These are phyloP conservation scores for Myriosclerotinia curreyana DNA, from an alignment of 2,329 filamentous ascomycete species.

Conservation along the genomic window DNA sequence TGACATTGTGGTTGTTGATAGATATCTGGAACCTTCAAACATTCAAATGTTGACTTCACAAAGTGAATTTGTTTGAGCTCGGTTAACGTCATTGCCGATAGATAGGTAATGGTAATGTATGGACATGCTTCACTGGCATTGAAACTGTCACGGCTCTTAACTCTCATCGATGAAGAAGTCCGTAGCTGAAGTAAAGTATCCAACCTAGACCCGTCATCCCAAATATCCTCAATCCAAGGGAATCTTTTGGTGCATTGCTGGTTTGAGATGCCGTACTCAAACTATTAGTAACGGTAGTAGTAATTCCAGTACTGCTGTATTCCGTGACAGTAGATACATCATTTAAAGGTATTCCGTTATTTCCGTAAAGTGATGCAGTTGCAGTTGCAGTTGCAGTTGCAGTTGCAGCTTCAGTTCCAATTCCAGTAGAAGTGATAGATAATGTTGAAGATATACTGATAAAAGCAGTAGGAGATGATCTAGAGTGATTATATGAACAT, in stretches of 20 bases:
- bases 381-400: background rate
- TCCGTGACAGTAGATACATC: constrained; percentile 19
- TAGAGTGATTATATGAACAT: constrained; percentile 6
- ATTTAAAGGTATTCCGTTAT: background rate
- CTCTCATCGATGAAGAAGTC: constrained; percentile 2
- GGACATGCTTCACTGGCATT: background rate
- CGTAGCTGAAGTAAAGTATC: constrained; percentile 20
- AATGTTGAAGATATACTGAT: background rate
- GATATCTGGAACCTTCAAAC: too few species aligned
- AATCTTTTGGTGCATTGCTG: background rate
- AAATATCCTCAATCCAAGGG: background rate
- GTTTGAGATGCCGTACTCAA: constrained; percentile 10
- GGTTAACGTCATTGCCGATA: constrained; percentile 2
- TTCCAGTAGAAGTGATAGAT: background rate
- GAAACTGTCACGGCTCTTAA: background rate
- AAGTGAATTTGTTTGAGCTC: background rate
- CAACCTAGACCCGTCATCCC: constrained; percentile 5
- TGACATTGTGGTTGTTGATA: background rate
- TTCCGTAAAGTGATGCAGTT: too few species aligned
- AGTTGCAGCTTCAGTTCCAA: background rate
- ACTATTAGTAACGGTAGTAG: constrained; percentile 18
- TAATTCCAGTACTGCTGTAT: constrained; percentile 14
- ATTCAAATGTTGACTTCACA: too few species aligned
- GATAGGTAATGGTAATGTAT: background rate
- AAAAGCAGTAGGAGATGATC: background rate